phyloP scores from a whole-genome alignment of 805 yeast species.

The Danielia oregonensis region DNA sequence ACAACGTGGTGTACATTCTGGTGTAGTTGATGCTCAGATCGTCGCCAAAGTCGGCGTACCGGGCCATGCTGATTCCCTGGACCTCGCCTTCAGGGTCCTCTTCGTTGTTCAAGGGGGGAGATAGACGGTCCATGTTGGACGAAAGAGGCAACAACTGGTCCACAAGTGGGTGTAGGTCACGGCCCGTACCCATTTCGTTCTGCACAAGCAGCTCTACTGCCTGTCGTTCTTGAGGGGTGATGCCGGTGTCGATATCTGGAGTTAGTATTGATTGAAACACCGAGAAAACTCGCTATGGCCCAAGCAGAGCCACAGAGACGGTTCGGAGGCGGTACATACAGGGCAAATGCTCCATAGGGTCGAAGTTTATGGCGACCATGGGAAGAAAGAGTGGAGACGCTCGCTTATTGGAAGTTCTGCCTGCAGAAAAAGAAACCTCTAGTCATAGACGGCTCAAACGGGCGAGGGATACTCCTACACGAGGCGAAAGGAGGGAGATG shows the following conservation, averaged over 20 bases:
- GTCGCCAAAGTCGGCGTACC: slow-evolving; percentile 16
- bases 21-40: slow-evolving; percentile 17
- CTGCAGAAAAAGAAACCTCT: too few relatives aligned
- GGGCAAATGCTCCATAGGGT: slow-evolving; percentile 36
- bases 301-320: background rate
- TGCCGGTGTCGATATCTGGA: slow-evolving; percentile 30
- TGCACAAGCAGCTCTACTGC: slow-evolving; percentile 33
- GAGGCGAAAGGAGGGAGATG: too few relatives aligned
- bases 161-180: slow-evolving; percentile 13
- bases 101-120: background rate
- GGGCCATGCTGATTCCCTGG: slow-evolving; percentile 31
- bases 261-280: too few relatives aligned
- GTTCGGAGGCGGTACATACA: slow-evolving; percentile 27
- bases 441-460: too few relatives aligned
- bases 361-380: slow-evolving; percentile 22
- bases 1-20: slow-evolving; percentile 33
- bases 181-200: slow-evolving; percentile 17
- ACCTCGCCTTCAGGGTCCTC: slow-evolving; percentile 20
- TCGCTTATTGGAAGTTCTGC: too few relatives aligned
- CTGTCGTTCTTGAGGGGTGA: slow-evolving; percentile 33
- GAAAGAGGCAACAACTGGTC: slow-evolving; percentile 16
- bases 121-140: slow-evolving; percentile 6
- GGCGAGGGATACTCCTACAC: too few relatives aligned
- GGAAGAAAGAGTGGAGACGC: background rate
- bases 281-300: too few relatives aligned